Base-by-base conservation (phyloP, 2,329 filamentous ascomycete genomes). In the Xylogone sp. region DNA sequence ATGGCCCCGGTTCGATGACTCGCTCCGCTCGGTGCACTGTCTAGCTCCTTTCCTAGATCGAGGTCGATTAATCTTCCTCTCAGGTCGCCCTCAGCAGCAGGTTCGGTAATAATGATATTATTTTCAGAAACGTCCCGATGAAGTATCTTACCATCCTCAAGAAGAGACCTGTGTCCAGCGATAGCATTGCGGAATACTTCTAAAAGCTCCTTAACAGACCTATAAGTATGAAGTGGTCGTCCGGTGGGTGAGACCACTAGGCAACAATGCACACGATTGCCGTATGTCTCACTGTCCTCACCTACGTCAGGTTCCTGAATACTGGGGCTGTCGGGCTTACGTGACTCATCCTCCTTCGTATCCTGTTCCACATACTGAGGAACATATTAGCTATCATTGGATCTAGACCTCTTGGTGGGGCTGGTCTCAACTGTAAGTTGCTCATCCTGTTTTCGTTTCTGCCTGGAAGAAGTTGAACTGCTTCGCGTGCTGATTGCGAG, bases 61-160 rank as follows among this genome's bases (percentile, higher is more conserved):
- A 70, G 57, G 52, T 70, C 62, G 56, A 70, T 70, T 12, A 69
- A 57, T 52, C 65, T 64, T 6, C 69, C 70, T 7, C 59, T 61
- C 9, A 56, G 54, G 22, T 56, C 62, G 43, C 51, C 53, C 53
- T 55, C 16, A 20, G 46, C 22, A 49, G 44, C 1, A 27, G 21
- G 16, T 43, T 57, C n/a, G 1, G 45, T 59, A 13, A 74, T 68
- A 24, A 73, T 69, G 18, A 73, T 67, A 46, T 71, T 73, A 16
- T 64, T 61, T 1, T 63, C 55, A 0, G 65, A 73, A 13, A 74
- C 65, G 34, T 72, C 66, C 31, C 58, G 58, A 52, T 73, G 64
- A 8, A 73, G 62, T 48, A 72, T 69, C 3, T 62, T 59, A 10
- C 64, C 62, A 4, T 65, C 50, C 1, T 59, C 12, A 24, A 67